phyloP scores from a whole-genome alignment of 2,329 filamentous ascomycete species.

The Fusarium agapanthi region DNA sequence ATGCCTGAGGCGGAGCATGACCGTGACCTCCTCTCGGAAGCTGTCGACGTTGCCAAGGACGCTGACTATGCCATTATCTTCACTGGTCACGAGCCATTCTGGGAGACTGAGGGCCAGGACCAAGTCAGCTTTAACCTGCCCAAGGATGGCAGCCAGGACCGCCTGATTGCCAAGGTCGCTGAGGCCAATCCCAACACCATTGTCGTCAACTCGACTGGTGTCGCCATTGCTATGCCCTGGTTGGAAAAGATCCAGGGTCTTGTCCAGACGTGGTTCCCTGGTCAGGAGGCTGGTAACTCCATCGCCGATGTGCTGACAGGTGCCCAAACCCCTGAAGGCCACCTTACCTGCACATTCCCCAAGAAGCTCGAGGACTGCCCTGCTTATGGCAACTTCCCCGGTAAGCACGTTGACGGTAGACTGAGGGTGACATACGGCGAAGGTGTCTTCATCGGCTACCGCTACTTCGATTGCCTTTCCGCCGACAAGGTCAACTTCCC shows the following conservation, averaged over 20 bases:
- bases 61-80: conserved; percentile 65
- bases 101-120: conserved; percentile 67
- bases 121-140: conserved; percentile 77
- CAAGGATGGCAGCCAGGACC: conserved; percentile 65
- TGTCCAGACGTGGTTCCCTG: conserved; percentile 73
- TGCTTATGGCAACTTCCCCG: conserved; percentile 68
- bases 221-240: conserved; percentile 69
- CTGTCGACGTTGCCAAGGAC: conserved; percentile 65
- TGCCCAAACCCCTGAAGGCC: conserved; percentile 70
- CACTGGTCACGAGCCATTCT: conserved; percentile 65
- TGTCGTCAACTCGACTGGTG: conserved; percentile 72
- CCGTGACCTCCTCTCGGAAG: conserved; percentile 53
- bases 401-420: conserved; percentile 56
- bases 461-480: conserved; percentile 70
- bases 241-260: conserved; percentile 64
- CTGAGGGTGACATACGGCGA: conserved; percentile 73
- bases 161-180: conserved; percentile 64
- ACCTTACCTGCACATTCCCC: conserved; percentile 71
- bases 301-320: conserved; percentile 74
- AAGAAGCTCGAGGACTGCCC: conserved; percentile 68
- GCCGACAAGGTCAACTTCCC: conserved; percentile 68
- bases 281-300: conserved; percentile 74
- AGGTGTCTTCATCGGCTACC: conserved; percentile 74
- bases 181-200: conserved; percentile 66
- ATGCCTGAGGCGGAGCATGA: conserved; percentile 47